Evolutionary conservation across 23 red algal species (phyloP).

Genomic region (Pyropia yezoensis): DNA sequence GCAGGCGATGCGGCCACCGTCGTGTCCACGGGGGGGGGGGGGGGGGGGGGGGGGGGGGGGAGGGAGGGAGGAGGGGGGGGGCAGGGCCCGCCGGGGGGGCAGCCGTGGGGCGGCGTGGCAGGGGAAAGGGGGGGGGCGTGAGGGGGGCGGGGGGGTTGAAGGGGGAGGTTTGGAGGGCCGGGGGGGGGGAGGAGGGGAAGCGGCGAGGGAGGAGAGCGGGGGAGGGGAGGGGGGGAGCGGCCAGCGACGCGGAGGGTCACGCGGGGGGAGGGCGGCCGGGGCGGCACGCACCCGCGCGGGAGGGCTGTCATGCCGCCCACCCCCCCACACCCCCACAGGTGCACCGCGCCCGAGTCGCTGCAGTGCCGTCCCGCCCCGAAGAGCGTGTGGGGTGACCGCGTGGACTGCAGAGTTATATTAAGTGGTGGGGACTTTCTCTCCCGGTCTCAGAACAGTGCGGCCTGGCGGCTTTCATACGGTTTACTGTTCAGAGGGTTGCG

Average conservation of each 20-base stretch:
- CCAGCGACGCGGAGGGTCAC: no score
- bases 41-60: conserved; percentile 1
- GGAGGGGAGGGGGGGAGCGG: background rate
- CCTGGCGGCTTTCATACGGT: no score
- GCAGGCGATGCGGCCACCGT: background rate
- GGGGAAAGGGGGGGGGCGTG: background rate
- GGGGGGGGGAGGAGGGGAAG: background rate
- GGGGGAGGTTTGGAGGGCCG: background rate
- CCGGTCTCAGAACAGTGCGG: no score
- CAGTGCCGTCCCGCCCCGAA: no score
- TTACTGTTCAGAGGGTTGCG: no score
- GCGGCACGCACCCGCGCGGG: no score
- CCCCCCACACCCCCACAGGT: no score
- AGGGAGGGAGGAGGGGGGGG: background rate
- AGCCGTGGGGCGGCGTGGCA: background rate
- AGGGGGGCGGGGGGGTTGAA: background rate
- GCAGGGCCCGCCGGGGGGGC: background rate
- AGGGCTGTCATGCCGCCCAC: no score
- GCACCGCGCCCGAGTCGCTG: no score
- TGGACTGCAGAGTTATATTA: no score
- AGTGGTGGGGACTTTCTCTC: no score
- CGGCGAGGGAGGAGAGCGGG: background rate
- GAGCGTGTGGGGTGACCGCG: no score
- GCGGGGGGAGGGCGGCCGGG: conserved; percentile 1
- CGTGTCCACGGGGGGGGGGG: background rate